Base-by-base conservation (phyloP, 2,329 filamentous ascomycete genomes). In the Ophiostoma pallidulum region DNA sequence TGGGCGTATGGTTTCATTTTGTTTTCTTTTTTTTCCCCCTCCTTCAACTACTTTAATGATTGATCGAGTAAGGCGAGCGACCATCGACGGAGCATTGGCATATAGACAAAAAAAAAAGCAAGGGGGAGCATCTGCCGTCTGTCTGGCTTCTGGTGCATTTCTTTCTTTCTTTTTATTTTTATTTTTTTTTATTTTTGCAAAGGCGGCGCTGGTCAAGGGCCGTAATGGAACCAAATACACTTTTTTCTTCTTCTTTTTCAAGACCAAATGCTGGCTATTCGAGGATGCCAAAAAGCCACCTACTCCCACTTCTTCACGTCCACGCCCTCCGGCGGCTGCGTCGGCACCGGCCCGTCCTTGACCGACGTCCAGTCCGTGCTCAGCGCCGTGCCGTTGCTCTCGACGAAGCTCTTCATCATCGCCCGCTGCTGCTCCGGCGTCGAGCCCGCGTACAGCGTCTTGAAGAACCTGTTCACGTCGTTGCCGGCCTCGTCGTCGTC, bases 361-460 rank as follows among this genome's bases (percentile, higher is more conserved):
- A 96, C 91, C 52, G 94, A 85, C 9, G 69, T 66, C 92, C 92
- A 98, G 62, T 91, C 88, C 0, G 92, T 98, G 64, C 88, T 96
- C 42, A 98, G 69, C 3, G 86, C 78, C 0, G 92, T 98, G 4
- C 92, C 92, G 57, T 94, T 92, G 64, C 90, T 96, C 72, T 98
- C 91, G 13, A 80, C 74, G 60, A 87, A 97, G 61, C 87, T 94
- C 77, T 98, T 98, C 80, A 94, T 87, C 92, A 98, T 98, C 8
- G 92, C 92, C 2, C 89, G 80, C 60, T 81, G 80, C 50, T 87
- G 86, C 57, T 98, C 91, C 0, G 82, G 78, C 41, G 84, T 80
- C 0, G 87, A 81, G 31, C 71, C 73, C 53, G 84, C 80, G 67
- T 91, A 97, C 2, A 98, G 71, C 59, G 84, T 82, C 72, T 94